Evolutionary conservation across 352 stramenopile genomes (phyloP), one percentile per base, ranked within the genome.

Genomic region (Pythium guiyangense): DNA sequence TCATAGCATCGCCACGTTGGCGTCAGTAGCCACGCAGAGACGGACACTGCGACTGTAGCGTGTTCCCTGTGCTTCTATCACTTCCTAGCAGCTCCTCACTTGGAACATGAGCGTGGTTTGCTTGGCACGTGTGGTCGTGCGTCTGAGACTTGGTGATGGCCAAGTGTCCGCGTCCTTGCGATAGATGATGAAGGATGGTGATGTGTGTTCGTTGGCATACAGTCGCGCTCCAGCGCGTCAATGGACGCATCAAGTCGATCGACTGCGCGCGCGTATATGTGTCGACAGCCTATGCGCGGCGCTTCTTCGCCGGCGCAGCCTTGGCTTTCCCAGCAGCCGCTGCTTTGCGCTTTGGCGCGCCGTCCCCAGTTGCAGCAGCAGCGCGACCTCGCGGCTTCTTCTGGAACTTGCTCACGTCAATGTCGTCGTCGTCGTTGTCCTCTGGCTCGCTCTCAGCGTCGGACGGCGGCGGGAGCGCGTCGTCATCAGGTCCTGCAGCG

Each of bases 391-490:
- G 70, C 9, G 64, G 15, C 42, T 94, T 94, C 67, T 88, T 92
- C 58, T 92, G 82, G 59, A 94, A 94, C 65, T 88, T 84, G 59
- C 71, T 87, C 51, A 92, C 66, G 48, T 94, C 83, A 4, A 63
- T 31, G 35, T 60, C 59, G 34, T 91, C 76, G 4, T 77, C 74
- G 4, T 77, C 74, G 34, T 86, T 74, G 12, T 70, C 75, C 3
- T 89, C 78, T 2, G 70, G 59, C 15, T 92, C 85, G 54, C 79
- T 89, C 53, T 92, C 82, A 5, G 79, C 82, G 54, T 92, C 82
- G 0, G 82, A 92, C 20, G 76, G 58, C 29, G 70, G 68, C 17
- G 71, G 65, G 18, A 92, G 51, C 0, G 74, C 83, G 54, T 66
- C 66, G 10, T 88, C 76, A 4, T 85, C 77, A 0, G 74, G 71